These are phyloP conservation scores for Capsicum pubescens DNA, from an alignment of 257 asterid species.

Conservation along the genomic window DNA sequence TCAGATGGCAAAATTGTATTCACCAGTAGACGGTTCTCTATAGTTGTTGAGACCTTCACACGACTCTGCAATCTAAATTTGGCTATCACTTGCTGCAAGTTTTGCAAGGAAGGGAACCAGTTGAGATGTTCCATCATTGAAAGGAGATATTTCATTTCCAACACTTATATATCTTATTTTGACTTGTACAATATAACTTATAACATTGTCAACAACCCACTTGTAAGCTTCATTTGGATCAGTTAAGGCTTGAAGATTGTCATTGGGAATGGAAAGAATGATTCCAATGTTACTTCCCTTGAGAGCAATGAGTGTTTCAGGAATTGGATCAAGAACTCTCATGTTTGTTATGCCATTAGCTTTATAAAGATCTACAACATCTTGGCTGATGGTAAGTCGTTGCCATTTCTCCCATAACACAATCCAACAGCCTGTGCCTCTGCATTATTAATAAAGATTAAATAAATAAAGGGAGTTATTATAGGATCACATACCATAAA, in stretches of 20 bases:
- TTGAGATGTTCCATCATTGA: neutral
- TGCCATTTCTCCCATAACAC: slow-evolving; percentile 40
- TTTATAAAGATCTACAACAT: slow-evolving; percentile 38
- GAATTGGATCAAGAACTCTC: slow-evolving; percentile 40
- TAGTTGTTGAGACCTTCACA: slow-evolving; percentile 45
- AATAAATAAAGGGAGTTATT: no score
- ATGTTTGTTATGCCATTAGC: slow-evolving; percentile 33
- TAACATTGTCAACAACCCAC: slow-evolving; percentile 45
- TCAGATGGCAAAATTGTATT: slow-evolving; percentile 45
- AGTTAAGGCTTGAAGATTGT: slow-evolving; percentile 36
- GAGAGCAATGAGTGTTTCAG: slow-evolving; percentile 37
- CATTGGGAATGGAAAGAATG: slow-evolving; percentile 39
- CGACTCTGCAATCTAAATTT: neutral
- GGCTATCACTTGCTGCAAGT: slow-evolving; percentile 32
- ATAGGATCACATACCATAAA: no score
- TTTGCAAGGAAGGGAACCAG: slow-evolving; percentile 31
- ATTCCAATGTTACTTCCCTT: slow-evolving; percentile 40
- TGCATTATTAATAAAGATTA: neutral
- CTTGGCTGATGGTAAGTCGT: no score
- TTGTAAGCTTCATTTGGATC: slow-evolving; percentile 21
- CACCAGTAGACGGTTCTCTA: slow-evolving; percentile 26
- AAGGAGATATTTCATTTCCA: slow-evolving; percentile 48
- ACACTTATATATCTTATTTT: slow-evolving; percentile 44
- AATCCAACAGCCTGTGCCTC: slow-evolving; percentile 39
- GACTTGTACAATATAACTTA: slow-evolving; percentile 24